These are phyloP conservation scores for Harrya chromipes DNA, from an alignment of 768 basidiomycete species.

Conservation along the genomic window DNA sequence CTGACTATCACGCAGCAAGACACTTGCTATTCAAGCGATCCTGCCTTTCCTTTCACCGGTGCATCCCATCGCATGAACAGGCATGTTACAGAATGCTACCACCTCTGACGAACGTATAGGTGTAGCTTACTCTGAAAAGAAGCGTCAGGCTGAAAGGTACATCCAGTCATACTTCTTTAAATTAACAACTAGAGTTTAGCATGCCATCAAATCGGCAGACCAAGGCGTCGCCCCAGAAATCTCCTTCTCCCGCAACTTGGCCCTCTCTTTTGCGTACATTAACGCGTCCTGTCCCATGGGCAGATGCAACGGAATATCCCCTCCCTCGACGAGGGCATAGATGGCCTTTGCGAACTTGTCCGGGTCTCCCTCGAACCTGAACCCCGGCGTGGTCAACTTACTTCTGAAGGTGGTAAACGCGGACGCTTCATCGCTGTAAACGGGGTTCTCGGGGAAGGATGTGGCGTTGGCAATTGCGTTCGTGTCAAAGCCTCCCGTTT, in stretches of 20 bases:
- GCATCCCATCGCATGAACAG: too few species aligned
- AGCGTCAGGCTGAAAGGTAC: too few species aligned
- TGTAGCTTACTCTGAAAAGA: too few species aligned
- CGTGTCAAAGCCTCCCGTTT: slow-evolving; percentile 10
- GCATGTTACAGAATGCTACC: too few species aligned
- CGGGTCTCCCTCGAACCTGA: slow-evolving; percentile 8
- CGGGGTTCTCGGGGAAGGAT: slow-evolving; percentile 6
- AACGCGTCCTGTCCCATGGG: slow-evolving; percentile 15
- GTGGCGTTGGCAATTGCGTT: not conserved
- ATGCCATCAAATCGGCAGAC: slow-evolving; percentile 8
- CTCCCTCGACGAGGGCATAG: slow-evolving; percentile 3
- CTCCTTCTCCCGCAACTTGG: not conserved
- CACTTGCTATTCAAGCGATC: too few species aligned
- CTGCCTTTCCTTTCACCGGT: too few species aligned
- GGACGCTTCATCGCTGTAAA: slow-evolving; percentile 5
- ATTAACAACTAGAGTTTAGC: not conserved
- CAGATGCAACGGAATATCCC: slow-evolving; percentile 10
- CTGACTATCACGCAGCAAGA: too few species aligned
- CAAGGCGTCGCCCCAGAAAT: slow-evolving; percentile 5
- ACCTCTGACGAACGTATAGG: too few species aligned
- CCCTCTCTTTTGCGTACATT: not conserved
- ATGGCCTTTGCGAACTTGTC: slow-evolving; percentile 8
- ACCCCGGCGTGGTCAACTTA: not conserved
- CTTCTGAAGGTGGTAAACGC: not conserved
- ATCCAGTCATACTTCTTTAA: too few species aligned